Conservation (phyloP, 1,139 yeast species). For the Yarrowia galli region DNA sequence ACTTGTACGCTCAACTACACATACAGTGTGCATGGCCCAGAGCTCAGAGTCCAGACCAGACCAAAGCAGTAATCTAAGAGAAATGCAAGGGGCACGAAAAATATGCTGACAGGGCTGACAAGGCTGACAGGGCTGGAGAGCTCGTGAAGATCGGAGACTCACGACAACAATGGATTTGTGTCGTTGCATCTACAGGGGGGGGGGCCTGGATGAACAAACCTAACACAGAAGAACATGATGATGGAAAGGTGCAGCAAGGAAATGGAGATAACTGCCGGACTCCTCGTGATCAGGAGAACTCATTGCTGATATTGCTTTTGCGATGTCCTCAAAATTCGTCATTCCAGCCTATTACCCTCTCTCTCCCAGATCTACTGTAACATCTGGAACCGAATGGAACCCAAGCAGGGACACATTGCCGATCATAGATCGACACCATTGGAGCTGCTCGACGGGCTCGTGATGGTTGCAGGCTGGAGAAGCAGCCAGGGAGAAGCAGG, state of each 20-base stretch:
- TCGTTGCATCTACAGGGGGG: too few relatives aligned
- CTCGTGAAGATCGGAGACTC: too few relatives aligned
- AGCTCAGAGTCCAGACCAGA: too few relatives aligned
- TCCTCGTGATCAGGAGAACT: not conserved
- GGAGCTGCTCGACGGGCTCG: constrained; percentile 1
- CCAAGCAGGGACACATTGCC: constrained; percentile 34
- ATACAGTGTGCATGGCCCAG: too few relatives aligned
- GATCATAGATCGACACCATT: constrained; percentile 8
- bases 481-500: constrained; percentile 1
- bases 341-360: not conserved
- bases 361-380: constrained; percentile 1
- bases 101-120: not conserved
- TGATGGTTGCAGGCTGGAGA: constrained; percentile 24
- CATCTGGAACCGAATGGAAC: constrained; percentile 1
- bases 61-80: too few relatives aligned
- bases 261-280: not conserved
- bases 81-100: not conserved
- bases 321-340: not conserved
- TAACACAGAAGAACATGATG: not conserved
- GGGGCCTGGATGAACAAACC: too few relatives aligned
- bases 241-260: not conserved
- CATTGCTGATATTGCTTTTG: not conserved
- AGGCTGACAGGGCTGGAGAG: too few relatives aligned
- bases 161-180: not conserved
- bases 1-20: too few relatives aligned